Conservation (phyloP, 2,329 filamentous ascomycete species). For the Phaeomoniella chlamydospora region DNA sequence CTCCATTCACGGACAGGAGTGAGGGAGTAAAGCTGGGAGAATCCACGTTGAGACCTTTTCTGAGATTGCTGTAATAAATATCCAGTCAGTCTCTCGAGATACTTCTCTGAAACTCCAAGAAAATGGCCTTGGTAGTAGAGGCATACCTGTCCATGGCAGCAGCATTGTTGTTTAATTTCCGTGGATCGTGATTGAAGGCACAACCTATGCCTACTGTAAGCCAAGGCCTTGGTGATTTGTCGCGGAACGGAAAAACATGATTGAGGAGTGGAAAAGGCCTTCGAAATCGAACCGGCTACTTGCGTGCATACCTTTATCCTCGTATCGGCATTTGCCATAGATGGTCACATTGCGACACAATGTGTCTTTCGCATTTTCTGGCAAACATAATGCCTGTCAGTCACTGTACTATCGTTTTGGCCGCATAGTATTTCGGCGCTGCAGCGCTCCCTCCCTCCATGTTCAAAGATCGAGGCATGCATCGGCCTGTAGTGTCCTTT, state of each 20-base stretch:
- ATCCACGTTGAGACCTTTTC: conserved; percentile 64
- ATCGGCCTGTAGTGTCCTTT: too few species aligned
- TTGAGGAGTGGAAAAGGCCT: too few species aligned
- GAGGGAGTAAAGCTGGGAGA: conserved; percentile 86
- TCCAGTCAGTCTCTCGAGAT: conserved; percentile 41
- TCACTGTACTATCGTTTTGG: too few species aligned
- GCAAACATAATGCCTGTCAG: conserved; percentile 2
- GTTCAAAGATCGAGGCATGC: too few species aligned
- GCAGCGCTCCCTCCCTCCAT: too few species aligned
- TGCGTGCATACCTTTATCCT: conserved; percentile 54
- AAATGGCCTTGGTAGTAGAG: neutral
- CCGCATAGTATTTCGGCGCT: too few species aligned
- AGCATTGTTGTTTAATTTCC: conserved; percentile 29
- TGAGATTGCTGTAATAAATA: conserved; percentile 29
- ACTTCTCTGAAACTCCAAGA: too few species aligned
- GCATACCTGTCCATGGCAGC: conserved; percentile 1
- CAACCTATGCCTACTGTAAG: conserved; percentile 37
- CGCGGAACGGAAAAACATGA: neutral
- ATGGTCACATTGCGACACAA: conserved; percentile 86
- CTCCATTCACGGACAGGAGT: conserved; percentile 31
- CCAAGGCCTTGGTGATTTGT: conserved; percentile 1
- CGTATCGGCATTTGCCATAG: conserved; percentile 83
- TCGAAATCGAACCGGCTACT: conserved; percentile 7
- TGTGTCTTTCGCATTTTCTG: conserved; percentile 72
- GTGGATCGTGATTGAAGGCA: conserved; percentile 74